Evolutionary conservation across 1,139 yeast genomes (phyloP), one percentile per base, ranked within the genome.

Genomic region (Candida smagusa): DNA sequence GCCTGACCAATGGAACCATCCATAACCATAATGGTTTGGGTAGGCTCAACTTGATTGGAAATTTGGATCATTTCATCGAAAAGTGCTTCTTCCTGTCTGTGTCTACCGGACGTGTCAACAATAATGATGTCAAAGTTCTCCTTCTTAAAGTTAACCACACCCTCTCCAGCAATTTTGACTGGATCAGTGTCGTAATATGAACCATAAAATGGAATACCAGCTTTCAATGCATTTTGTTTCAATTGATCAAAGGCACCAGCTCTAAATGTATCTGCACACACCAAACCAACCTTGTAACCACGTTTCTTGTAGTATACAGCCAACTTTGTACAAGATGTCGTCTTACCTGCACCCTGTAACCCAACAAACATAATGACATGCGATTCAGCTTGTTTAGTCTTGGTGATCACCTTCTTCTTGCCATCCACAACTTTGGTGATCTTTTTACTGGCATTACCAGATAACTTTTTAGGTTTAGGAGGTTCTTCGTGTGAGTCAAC

Each of bases 171-270:
- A 31, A 92, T 95, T 51, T 80, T 81, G 11, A 88, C 97, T 1
- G 98, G 98, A 59, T 94, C 96, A 3, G 95, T 88, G 63, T 90
- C 97, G 8, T 94, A 81, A 60, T 92, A 92, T 4, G 96, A 86
- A 52, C 98, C 98, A 60, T 81, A 92, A 62, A 80, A 92, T 30
- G 98, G 97, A 40, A 92, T 88, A 50, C 85, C 79, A 0, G 98
- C 95, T 66, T 89, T 88, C 37, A 92, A 88, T 22, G 98, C 97
- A 61, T 92, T 92, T 65, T 92, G 98, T 59, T 92, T 92, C 63
- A 92, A 76, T 70, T 92, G 98, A 64, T 92, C 98, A 69, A 92
- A 92, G 2, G 98, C 98, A 74, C 98, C 98, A 26, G 98, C 98
- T 74, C 98, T 81, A 72, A 92, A 92, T 29, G 98, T 92, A 72